Base-by-base conservation (phyloP, 2,329 filamentous ascomycete species). In the Talaromyces sp. region DNA sequence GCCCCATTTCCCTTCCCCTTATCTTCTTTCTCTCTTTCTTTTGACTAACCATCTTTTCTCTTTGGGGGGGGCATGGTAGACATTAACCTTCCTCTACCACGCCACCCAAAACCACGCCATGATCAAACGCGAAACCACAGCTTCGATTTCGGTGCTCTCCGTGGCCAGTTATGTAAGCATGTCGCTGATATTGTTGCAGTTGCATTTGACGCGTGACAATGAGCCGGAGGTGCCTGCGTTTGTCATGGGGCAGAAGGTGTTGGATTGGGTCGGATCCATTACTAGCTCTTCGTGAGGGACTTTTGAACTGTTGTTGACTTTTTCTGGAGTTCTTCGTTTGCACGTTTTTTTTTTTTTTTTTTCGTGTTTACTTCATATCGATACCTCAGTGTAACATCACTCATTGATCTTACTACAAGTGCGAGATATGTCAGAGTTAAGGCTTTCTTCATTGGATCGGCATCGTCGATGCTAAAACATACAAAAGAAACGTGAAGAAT, bases 131-230 rank as follows among this genome's bases (percentile, higher is more conserved):
- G 89, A 92, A 77, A 92, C 89, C 0, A 86, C 87, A 54, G 88
- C 88, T 9, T 90, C 88, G n/a, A 83, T 92, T 66, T 86, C 87
- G 68, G 87, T 92, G 66, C 90, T 92, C 72, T 91, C 88, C 58
- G 85, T 90, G 66, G 87, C 88, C 40, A 90, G 87, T 76, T 92
- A 90, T 76, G 83, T 91, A 69, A 91, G 85, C 76, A 90, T 92
- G 86, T 83, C 86, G 60, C 83, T 84, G 11, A 76, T 92, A 58
- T 80, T 92, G 21, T 76, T 86, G 9, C 87, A 91, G 71, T 81
- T 90, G 61, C 87, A 92, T 72, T 75, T 84, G 62, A 84, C 83
- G 63, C 81, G 86, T 28, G 79, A 83, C 61, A 84, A 87, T 66
- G 86, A 88, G 70, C 82, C 84, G 8, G 78, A 84, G 60, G 81